These are phyloP conservation scores for Colletotrichum sp. DNA, from an alignment of 2,329 filamentous ascomycete species.

Conservation along the genomic window DNA sequence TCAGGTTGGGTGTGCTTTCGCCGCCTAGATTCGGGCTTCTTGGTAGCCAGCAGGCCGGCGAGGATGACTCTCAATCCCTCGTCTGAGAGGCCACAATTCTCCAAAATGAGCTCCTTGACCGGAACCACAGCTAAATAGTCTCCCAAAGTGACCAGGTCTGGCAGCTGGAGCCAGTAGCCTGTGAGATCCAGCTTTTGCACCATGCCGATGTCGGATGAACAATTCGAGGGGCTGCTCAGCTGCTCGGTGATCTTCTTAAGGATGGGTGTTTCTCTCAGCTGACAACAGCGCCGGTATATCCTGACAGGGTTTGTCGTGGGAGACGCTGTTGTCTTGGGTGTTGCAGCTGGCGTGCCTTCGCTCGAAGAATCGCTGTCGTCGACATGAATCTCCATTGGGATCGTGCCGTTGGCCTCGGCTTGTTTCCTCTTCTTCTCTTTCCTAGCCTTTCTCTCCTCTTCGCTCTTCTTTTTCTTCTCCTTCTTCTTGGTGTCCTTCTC, in stretches of 20 bases:
- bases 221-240: conserved; percentile 73
- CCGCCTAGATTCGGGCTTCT: conserved; percentile 63
- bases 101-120: conserved; percentile 82
- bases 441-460: conserved; percentile 88
- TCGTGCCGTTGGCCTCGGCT: conserved; percentile 84
- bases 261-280: conserved; percentile 89
- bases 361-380: conserved; percentile 68
- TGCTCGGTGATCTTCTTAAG: conserved; percentile 92
- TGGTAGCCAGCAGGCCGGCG: conserved; percentile 82
- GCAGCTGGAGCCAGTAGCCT: conserved; percentile 80
- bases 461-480: conserved; percentile 95
- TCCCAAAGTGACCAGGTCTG: conserved; percentile 84
- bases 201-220: conserved; percentile 70
- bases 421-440: conserved; percentile 87
- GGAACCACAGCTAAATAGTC: conserved; percentile 96
- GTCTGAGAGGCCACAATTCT: conserved; percentile 86
- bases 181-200: conserved; percentile 84
- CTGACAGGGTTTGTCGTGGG: conserved; percentile 91
- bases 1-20: conserved; percentile 44
- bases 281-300: conserved; percentile 94
- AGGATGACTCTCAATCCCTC: conserved; percentile 87
- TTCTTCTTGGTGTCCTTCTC: conserved; percentile 72
- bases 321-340: conserved; percentile 53
- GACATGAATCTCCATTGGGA: conserved; percentile 81
- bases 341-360: conserved; percentile 53